A percentile compares a stretch with the other conserved stretches of the same genome.
Conservation (phyloP, 2,329 filamentous ascomycete species). For the Fusarium udum region DNA sequence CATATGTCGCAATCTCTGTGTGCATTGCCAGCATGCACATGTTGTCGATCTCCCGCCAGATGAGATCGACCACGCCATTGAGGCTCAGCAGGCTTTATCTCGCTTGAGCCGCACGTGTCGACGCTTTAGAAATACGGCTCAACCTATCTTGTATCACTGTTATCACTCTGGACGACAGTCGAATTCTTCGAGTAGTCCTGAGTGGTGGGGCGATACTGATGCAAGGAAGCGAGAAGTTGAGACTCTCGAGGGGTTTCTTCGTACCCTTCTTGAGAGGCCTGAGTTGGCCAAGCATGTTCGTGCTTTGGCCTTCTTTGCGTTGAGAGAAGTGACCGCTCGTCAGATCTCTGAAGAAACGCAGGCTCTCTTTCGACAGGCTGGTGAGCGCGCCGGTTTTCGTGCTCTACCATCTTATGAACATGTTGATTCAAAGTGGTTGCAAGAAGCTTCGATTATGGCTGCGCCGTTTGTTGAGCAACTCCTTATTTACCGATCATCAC, state of each 20-base stretch:
- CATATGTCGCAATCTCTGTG: constrained; percentile 42
- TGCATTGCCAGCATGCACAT: constrained; percentile 39
- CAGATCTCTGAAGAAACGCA: constrained; percentile 32
- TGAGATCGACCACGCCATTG: constrained; percentile 34
- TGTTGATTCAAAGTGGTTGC: constrained; percentile 43
- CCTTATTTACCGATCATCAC: constrained; percentile 42
- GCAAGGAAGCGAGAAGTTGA: constrained; percentile 29
- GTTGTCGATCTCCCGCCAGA: constrained; percentile 40
- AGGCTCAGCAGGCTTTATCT: constrained; percentile 41
- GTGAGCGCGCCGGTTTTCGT: constrained; percentile 40
- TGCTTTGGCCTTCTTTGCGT: constrained; percentile 39
- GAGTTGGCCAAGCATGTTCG: constrained; percentile 40
- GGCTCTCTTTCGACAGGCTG: constrained; percentile 40
- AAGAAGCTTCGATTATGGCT: constrained; percentile 44
- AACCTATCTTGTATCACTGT: constrained; percentile 41
- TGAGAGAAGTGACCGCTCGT: constrained; percentile 20
- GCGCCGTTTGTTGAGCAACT: constrained; percentile 41
- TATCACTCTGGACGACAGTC: constrained; percentile 39
- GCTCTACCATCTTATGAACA: constrained; percentile 36
- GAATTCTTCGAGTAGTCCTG: constrained; percentile 10
- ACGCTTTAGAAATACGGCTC: constrained; percentile 32
- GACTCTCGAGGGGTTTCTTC: constrained; percentile 36
- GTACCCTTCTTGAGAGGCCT: constrained; percentile 38
- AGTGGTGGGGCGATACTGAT: constrained; percentile 22
- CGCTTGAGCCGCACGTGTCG: constrained; percentile 42